Percentiles rank a stretch among this genome's conserved stretches.
Evolutionary conservation across 345 rosid genomes (phyloP).

Genomic region (Lepidium sativum): DNA sequence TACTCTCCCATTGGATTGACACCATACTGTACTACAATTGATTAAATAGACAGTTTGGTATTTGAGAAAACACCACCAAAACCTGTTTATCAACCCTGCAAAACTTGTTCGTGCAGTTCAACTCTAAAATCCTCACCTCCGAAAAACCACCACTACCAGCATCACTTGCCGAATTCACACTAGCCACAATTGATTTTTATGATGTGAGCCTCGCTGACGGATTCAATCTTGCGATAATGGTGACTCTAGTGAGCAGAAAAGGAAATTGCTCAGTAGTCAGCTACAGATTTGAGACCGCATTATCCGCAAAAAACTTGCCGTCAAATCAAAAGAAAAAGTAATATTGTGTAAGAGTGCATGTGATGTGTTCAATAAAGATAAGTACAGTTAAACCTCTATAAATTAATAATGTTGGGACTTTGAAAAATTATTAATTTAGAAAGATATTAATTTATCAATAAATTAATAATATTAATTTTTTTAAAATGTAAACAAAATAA

Average conservation of each 20-base stretch:
- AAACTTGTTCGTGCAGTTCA: slow-evolving; percentile 61
- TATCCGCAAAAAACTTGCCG: slow-evolving; percentile 61
- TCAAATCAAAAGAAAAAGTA: slow-evolving; percentile 49
- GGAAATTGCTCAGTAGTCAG: slow-evolving; percentile 62
- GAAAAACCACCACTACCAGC: slow-evolving; percentile 48
- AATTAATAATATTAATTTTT: too few species aligned
- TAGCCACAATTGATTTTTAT: slow-evolving; percentile 43
- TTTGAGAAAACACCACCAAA: too few species aligned
- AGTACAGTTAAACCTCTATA: too few species aligned
- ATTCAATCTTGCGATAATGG: slow-evolving; percentile 56
- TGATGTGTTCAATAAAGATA: slow-evolving; percentile 78
- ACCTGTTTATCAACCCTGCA: too few species aligned
- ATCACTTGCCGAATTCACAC: slow-evolving; percentile 77
- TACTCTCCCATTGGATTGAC: too few species aligned
- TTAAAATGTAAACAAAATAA: too few species aligned
- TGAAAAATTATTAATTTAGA: too few species aligned
- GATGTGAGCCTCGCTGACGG: slow-evolving; percentile 97
- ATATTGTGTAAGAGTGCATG: slow-evolving; percentile 80
- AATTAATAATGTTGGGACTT: too few species aligned
- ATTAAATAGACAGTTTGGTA: too few species aligned
- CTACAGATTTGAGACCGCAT: slow-evolving; percentile 36
- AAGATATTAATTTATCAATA: too few species aligned
- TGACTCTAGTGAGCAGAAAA: slow-evolving; percentile 51
- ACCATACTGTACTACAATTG: too few species aligned
- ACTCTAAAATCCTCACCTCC: slow-evolving; percentile 45